A percentile compares a stretch with the other conserved stretches of the same genome.
Conservation (phyloP, 2,329 filamentous ascomycete genomes). For the Aureobasidium sp. region DNA sequence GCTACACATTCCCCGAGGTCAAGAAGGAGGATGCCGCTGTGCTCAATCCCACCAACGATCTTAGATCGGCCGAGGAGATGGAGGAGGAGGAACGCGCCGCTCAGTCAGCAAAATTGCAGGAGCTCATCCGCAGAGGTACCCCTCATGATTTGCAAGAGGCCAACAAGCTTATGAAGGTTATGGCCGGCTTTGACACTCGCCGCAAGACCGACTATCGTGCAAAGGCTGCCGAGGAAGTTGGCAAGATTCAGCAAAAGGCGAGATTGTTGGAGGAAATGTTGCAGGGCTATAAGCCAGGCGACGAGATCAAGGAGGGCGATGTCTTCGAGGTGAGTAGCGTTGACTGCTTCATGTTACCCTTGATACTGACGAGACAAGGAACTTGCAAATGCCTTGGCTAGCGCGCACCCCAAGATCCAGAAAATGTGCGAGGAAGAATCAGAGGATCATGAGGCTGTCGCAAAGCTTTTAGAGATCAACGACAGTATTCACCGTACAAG, state of each 20-base stretch:
- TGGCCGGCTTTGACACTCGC: conserved; percentile 93
- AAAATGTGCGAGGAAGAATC: conserved; percentile 99
- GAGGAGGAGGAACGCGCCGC: conserved; percentile 92
- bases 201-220: conserved; percentile 96
- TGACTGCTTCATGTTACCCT: background rate
- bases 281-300: conserved; percentile 72
- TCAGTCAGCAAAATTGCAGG: conserved; percentile 95
- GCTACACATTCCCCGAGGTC: conserved; percentile 90
- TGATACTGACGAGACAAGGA: conserved; percentile 49
- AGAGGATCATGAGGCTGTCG: conserved; percentile 90
- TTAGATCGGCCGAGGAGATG: conserved; percentile 97
- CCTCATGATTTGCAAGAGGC: conserved; percentile 94
- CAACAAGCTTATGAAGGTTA: conserved; percentile 96
- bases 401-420: conserved; percentile 95
- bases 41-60: conserved; percentile 89
- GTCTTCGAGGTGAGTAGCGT: conserved; percentile 52
- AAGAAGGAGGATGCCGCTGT: conserved; percentile 91
- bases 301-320: conserved; percentile 63
- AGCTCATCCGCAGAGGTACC: conserved; percentile 83
- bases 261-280: conserved; percentile 86
- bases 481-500: conserved; percentile 97
- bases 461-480: conserved; percentile 93
- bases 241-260: conserved; percentile 92
- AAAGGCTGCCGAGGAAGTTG: conserved; percentile 91
- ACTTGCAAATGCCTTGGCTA: conserved; percentile 78